Base-by-base conservation (phyloP, 179 eudicot genomes). In the Kewa caespitosa region DNA sequence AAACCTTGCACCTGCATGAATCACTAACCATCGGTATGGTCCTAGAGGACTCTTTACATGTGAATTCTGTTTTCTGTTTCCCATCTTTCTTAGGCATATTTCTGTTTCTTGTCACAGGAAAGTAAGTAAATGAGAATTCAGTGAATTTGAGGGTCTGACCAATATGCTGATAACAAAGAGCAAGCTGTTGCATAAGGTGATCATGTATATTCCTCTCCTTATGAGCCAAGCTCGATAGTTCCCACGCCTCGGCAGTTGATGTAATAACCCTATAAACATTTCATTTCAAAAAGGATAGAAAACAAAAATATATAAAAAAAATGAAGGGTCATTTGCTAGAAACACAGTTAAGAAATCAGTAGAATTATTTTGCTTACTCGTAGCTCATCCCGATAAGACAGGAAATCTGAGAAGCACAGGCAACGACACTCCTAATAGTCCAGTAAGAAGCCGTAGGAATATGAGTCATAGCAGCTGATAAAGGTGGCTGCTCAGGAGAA, bases 391-490 rank as follows among this genome's bases (percentile, higher is more conserved):
- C 97, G 23, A 90, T 82, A 34, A 90, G 91, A 77, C 88, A 85
- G 20, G 82, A 78, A 30, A 90, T 85, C 67, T 92, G 93, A 6
- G 94, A 74, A 8, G 90, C 87, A 71, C 92, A 88, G 34, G 92
- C 91, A 25, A 94, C 94, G 59, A 92, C 80, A 74, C 97, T 92
- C 70, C 96, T 72, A 61, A 94, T 90, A 61, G 93, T 87, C 98
- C 97, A 94, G 73, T 94, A 94, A 50, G 97, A 94, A 73, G 97
- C 98, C 57, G 88, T 81, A 3, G 98, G 98, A 62, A 92, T 83
- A 74, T 87, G 92, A 60, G 88, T 79, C 76, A 87, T 79, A 46
- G 92, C 94, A 32, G 74, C 61, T 0, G 87, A 76, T 85, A 90
- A 63, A 18, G 98, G 94, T 18, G 92, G 96, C 15, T 81, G 80